Percentiles rank a stretch among this genome's conserved stretches.
phyloP scores from a whole-genome alignment of 352 stramenopile genomes.

The Phytophthora sojae region DNA sequence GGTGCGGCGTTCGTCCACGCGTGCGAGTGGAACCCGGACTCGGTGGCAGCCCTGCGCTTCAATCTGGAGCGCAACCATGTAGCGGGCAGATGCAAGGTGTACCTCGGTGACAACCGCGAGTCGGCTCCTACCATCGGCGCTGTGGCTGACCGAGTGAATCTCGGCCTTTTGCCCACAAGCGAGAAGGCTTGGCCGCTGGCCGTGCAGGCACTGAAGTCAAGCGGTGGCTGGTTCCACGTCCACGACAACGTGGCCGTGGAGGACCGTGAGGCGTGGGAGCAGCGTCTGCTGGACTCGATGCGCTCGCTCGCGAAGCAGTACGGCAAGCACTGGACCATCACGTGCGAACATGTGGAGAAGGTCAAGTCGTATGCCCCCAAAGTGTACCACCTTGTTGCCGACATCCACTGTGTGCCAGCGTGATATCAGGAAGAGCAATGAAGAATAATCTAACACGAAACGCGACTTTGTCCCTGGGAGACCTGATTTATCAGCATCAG shows the following conservation, averaged over 20 bases:
- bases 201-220: constrained; percentile 89
- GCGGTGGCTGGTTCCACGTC: constrained; percentile 95
- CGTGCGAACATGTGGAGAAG: constrained; percentile 87
- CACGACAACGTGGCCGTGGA: constrained; percentile 94
- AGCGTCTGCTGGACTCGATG: constrained; percentile 67
- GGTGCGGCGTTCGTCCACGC: constrained; percentile 91
- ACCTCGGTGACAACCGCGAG: constrained; percentile 92
- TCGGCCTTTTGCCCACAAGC: constrained; percentile 95
- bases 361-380: constrained; percentile 94
- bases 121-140: constrained; percentile 71
- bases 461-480: too few species aligned
- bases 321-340: constrained; percentile 75
- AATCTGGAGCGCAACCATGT: constrained; percentile 95
- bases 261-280: constrained; percentile 84
- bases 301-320: constrained; percentile 47
- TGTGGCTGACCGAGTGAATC: constrained; percentile 93
- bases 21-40: constrained; percentile 97
- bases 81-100: constrained; percentile 70
- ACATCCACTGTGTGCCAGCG: constrained; percentile 65
- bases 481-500: too few species aligned
- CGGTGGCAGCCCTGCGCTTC: constrained; percentile 87
- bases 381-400: constrained; percentile 91
- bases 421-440: not conserved
- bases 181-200: constrained; percentile 94
- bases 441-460: too few species aligned